A percentile compares a stretch with the other conserved stretches of the same genome.
Evolutionary conservation across 1,139 yeast species (phyloP).

Genomic region (Schwanniomyces etchellsii): DNA sequence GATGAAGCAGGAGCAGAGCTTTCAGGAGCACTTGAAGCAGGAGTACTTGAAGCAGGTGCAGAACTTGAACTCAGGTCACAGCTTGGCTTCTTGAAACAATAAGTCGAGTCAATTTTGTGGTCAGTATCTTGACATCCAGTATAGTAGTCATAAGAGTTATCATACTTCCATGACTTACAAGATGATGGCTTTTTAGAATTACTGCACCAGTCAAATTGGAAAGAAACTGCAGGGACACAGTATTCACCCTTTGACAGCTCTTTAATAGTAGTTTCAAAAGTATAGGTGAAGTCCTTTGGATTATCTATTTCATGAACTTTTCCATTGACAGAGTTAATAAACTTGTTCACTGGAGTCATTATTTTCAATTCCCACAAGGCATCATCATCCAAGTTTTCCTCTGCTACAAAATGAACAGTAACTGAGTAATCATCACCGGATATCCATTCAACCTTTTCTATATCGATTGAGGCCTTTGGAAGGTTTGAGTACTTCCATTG

Average conservation of each 20-base stretch:
- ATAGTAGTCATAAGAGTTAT: conserved; percentile 1
- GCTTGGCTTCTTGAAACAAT: background rate
- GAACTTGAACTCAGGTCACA: too few species aligned
- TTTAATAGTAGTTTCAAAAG: background rate
- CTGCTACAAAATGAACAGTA: conserved; percentile 1
- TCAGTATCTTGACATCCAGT: conserved; percentile 1
- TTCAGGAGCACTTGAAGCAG: background rate
- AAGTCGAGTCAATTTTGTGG: background rate
- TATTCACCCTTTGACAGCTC: background rate
- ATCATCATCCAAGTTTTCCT: background rate
- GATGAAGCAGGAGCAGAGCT: background rate
- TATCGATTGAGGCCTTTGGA: background rate
- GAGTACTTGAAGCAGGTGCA: background rate
- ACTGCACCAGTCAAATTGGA: conserved; percentile 2
- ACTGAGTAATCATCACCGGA: background rate
- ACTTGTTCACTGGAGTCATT: conserved; percentile 1
- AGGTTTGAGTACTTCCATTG: conserved; percentile 1
- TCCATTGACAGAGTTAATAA: background rate
- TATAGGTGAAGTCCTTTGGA: conserved; percentile 1
- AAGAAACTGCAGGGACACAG: conserved; percentile 1
- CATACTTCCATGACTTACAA: background rate
- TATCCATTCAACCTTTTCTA: background rate
- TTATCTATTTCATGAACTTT: background rate
- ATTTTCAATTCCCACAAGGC: conserved; percentile 1
- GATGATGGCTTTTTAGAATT: background rate